Conservation (phyloP, 768 basidiomycete genomes). For the Auricularia sp. region DNA sequence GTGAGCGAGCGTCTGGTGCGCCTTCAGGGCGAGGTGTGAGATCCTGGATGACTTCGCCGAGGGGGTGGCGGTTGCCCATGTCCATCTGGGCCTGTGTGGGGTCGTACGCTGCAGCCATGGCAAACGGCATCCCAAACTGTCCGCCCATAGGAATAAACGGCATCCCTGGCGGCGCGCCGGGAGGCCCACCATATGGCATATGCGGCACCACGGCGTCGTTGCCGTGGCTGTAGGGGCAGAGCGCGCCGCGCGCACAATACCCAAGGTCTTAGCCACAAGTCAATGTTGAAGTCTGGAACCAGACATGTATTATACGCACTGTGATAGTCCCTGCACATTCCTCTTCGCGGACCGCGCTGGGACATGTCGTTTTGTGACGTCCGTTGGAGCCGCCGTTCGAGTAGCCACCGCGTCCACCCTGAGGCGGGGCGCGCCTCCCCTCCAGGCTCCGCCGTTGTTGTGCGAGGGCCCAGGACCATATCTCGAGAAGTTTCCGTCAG, state of each 20-base stretch:
- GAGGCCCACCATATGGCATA: conserved; percentile 33
- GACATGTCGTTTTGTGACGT: background rate
- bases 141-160: conserved; percentile 60
- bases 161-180: conserved; percentile 35
- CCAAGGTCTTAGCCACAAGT: conserved; percentile 58
- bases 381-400: background rate
- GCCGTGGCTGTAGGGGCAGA: conserved; percentile 89
- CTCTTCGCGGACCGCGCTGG: conserved; percentile 51
- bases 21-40: conserved; percentile 41
- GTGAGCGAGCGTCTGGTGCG: background rate
- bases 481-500: conserved; percentile 58
- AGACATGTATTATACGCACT: conserved; percentile 43
- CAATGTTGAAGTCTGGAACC: conserved; percentile 7
- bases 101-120: conserved; percentile 45
- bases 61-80: conserved; percentile 39
- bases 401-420: background rate
- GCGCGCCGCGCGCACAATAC: conserved; percentile 78
- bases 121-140: conserved; percentile 39
- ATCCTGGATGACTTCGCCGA: conserved; percentile 78
- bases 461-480: conserved; percentile 18
- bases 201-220: conserved; percentile 75
- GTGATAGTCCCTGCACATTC: conserved; percentile 85
- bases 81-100: conserved; percentile 75
- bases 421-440: background rate
- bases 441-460: background rate